Evolutionary conservation across 1,284 basidiomycete species (phyloP), one percentile per base, ranked within the genome.

Genomic region (Flammula alnicola): DNA sequence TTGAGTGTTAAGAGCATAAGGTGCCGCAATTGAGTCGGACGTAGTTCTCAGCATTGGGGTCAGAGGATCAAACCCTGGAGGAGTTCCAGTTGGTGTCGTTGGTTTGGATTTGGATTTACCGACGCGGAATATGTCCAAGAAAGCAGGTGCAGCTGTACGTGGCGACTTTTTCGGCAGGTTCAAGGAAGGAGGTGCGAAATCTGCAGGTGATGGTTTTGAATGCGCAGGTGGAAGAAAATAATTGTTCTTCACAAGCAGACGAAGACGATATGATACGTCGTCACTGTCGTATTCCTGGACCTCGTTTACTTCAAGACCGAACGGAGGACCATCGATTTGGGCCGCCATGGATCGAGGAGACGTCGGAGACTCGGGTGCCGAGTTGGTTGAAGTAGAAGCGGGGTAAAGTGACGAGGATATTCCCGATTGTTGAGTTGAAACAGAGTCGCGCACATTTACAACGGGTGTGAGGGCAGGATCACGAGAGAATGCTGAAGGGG

Each of bases 211-310:
- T 3, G 89, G 89, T 62, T 92, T 92, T 31, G 83, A 76, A 61
- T 92, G 89, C 0, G 90, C 89, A 9, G 89, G 90, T 4, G 89
- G 89, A 31, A 92, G 80, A 63, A 88, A 92, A 63, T 92, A 92
- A 61, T 77, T 90, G 70, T 92, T 92, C 65, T 86, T 88, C 47
- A 92, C 83, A 35, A 92, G 79, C 42, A 92, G 76, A 35, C 83
- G 83, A 14, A 92, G 79, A 20, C 89, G 85, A 69, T 90, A 88
- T 19, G 88, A 84, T 27, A 92, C 88, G 61, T 92, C 89, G 66
- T 92, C 90, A 14, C 79, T 76, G 59, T 89, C 83, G 61, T 86
- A 87, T 39, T 79, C 78, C 46, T 80, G 72, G 31, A 76, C 67
- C 39, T 83, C 74, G 56, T 78, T 77, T 29, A 80, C 70, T 11